Conservation (phyloP, 371 early-diverging fungal genomes). For the Actinomortierella wolfii region DNA sequence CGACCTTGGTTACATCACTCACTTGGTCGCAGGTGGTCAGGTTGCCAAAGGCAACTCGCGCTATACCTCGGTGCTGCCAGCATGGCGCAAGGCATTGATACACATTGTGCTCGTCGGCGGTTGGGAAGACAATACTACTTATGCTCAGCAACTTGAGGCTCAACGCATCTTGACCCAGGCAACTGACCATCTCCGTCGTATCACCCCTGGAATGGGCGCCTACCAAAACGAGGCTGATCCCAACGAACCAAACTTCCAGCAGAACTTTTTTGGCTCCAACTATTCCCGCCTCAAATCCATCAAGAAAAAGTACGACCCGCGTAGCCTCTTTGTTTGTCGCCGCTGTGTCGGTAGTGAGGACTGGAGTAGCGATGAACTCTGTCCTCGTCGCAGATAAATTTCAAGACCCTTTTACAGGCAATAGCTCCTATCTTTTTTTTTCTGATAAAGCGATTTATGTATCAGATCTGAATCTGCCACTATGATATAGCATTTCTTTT, state of each 20-base stretch:
- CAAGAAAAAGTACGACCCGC: conserved; percentile 48
- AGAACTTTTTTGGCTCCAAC: conserved; percentile 47
- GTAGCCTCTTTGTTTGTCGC: conserved; percentile 21
- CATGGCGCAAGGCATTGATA: conserved; percentile 24
- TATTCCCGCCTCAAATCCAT: conserved; percentile 35
- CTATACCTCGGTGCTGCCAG: conserved; percentile 30
- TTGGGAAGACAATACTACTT: conserved; percentile 14
- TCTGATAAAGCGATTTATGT: too few species aligned
- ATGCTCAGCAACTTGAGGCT: neutral
- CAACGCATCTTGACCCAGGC: neutral
- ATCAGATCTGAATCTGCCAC: too few species aligned
- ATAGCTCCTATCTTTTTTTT: too few species aligned
- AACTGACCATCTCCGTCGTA: conserved; percentile 1
- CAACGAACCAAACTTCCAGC: conserved; percentile 34
- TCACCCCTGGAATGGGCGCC: conserved; percentile 27
- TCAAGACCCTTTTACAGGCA: too few species aligned
- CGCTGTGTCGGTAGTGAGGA: too few species aligned
- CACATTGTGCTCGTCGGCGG: conserved; percentile 24
- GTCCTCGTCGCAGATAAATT: too few species aligned
- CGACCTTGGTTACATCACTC: too few species aligned
- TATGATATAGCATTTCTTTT: too few species aligned
- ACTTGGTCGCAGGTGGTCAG: too few species aligned
- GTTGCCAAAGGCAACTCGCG: too few species aligned
- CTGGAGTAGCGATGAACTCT: too few species aligned
- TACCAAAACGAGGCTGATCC: conserved; percentile 45